A percentile compares a stretch with the other conserved stretches of the same genome.
These are phyloP conservation scores for Xylaria nigripes DNA, from an alignment of 495 filamentous ascomycete species.

Conservation along the genomic window DNA sequence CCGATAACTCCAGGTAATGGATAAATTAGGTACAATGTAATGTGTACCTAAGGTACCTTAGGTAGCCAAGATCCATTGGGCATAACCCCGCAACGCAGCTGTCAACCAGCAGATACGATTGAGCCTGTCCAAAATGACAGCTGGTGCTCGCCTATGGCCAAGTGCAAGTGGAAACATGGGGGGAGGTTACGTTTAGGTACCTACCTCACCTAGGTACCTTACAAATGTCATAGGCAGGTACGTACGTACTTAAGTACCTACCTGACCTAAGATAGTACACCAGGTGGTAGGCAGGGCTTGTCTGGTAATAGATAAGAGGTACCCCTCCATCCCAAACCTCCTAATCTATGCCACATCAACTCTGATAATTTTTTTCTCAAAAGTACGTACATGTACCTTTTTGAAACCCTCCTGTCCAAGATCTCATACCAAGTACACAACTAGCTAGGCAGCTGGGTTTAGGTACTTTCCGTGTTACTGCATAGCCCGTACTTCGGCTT, in stretches of 20 bases:
- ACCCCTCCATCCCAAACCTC: not conserved
- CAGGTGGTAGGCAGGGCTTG: constrained; percentile 5
- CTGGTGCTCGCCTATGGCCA: no score
- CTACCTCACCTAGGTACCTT: not conserved
- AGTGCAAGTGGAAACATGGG: no score
- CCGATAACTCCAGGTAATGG: no score
- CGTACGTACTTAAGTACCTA: not conserved
- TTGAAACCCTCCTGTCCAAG: constrained; percentile 1
- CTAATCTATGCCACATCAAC: not conserved
- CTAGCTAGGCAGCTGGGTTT: not conserved
- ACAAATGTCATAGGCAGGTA: not conserved
- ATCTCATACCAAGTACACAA: not conserved
- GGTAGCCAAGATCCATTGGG: no score
- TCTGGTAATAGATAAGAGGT: constrained; percentile 1
- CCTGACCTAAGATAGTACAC: constrained; percentile 3
- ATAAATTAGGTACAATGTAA: no score
- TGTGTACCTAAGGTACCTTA: no score
- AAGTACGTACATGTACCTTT: not conserved
- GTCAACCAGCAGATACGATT: no score
- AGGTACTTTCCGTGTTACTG: constrained; percentile 1
- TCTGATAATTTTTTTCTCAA: constrained; percentile 3
- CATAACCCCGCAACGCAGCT: no score
- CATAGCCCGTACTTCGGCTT: not conserved
- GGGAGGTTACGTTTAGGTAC: no score
- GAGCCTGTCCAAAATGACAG: no score